Percentiles rank a stretch among this genome's conserved stretches.
phyloP scores from a whole-genome alignment of 148 eudicot species.

The Spergularia marina region DNA sequence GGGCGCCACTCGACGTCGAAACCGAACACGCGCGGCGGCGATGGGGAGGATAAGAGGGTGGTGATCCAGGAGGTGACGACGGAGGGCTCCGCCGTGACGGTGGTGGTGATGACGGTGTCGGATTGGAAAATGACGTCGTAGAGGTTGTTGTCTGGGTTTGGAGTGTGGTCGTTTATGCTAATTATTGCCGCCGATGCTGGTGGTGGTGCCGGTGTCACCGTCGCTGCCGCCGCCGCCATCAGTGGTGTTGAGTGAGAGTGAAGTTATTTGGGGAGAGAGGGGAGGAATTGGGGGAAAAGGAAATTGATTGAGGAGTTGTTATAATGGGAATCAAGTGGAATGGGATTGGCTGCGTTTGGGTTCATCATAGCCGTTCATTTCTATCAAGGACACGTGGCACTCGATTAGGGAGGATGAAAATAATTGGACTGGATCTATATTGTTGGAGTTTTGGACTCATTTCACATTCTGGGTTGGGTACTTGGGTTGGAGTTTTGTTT shows the following conservation, averaged over 20 bases:
- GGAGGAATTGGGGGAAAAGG: too few relatives aligned
- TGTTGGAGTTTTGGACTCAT: too few relatives aligned
- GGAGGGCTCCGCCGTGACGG: slow-evolving; percentile 26
- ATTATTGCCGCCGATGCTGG: slow-evolving; percentile 1
- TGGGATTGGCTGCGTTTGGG: not conserved
- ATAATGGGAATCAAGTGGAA: too few relatives aligned
- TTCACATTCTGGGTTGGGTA: too few relatives aligned
- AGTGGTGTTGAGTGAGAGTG: not conserved
- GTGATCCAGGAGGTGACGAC: slow-evolving; percentile 24
- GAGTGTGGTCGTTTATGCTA: slow-evolving; percentile 6
- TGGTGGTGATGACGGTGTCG: slow-evolving; percentile 26
- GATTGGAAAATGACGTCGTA: slow-evolving; percentile 22
- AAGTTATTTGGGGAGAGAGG: too few relatives aligned
- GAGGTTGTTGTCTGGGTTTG: slow-evolving; percentile 21
- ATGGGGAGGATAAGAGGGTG: slow-evolving; percentile 4
- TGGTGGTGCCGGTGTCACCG: not conserved
- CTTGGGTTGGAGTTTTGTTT: too few relatives aligned
- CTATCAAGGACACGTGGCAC: too few relatives aligned
- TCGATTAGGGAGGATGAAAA: too few relatives aligned
- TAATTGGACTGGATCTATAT: too few relatives aligned
- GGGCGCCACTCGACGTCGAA: slow-evolving; percentile 64
- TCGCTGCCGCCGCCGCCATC: too few relatives aligned
- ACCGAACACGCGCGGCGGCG: slow-evolving; percentile 37
- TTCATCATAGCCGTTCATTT: not conserved
- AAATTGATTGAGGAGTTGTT: too few relatives aligned